Percentiles rank a stretch among this genome's conserved stretches.
Evolutionary conservation across 2,329 filamentous ascomycete genomes (phyloP).

Genomic region (Trichoderma sp.): DNA sequence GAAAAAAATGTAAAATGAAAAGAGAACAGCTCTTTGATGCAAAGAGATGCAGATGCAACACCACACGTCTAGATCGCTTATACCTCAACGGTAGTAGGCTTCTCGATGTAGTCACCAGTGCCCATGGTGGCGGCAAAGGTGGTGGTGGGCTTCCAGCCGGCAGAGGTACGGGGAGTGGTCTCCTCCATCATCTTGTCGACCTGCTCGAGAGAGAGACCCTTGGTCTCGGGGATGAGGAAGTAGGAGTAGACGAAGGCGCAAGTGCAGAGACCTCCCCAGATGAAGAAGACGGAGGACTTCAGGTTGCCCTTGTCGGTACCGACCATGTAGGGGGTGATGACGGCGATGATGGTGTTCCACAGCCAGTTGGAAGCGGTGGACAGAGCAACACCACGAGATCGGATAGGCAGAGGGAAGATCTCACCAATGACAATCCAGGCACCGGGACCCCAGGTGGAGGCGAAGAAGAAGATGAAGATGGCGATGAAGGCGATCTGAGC

Average conservation of each 20-base stretch:
- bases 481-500: constrained; percentile 85
- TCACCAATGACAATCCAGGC: constrained; percentile 85
- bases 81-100: constrained; percentile 31
- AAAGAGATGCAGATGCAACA: neutral
- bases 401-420: constrained; percentile 86
- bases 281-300: constrained; percentile 70
- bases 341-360: constrained; percentile 74
- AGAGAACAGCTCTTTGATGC: neutral
- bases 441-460: constrained; percentile 82
- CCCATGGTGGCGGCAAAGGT: constrained; percentile 61
- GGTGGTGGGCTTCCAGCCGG: constrained; percentile 71
- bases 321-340: constrained; percentile 75
- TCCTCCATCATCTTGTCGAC: constrained; percentile 90
- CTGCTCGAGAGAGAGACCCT: constrained; percentile 76
- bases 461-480: constrained; percentile 93
- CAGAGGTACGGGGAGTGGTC: constrained; percentile 72
- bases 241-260: constrained; percentile 65
- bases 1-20: neutral
- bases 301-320: constrained; percentile 64
- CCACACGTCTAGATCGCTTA: constrained; percentile 30
- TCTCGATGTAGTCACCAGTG: constrained; percentile 38
- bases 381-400: constrained; percentile 81
- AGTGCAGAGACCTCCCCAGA: constrained; percentile 70
- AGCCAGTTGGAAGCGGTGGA: constrained; percentile 91
- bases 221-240: constrained; percentile 74